Percentiles rank a stretch among this genome's conserved stretches.
Conservation (phyloP, 352 stramenopile genomes). For the Pythium grandisporangium region DNA sequence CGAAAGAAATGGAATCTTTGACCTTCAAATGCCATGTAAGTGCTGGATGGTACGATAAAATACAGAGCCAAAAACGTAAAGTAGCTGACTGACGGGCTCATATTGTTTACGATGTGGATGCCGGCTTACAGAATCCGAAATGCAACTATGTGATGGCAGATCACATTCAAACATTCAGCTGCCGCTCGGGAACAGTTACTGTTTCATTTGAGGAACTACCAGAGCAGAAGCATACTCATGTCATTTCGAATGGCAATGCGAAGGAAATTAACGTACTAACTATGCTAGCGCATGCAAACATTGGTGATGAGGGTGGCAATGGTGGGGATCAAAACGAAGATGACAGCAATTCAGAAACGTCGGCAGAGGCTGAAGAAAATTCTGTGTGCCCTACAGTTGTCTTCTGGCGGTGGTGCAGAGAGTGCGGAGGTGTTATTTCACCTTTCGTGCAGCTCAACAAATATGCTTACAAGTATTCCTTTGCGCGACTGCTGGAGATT, state of each 20-base stretch:
- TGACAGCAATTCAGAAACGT: too few relatives aligned
- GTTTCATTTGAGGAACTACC: constrained; percentile 81
- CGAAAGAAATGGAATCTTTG: constrained; percentile 58
- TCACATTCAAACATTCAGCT: constrained; percentile 79
- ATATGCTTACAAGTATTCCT: constrained; percentile 96
- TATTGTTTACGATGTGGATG: too few relatives aligned
- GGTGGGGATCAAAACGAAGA: too few relatives aligned
- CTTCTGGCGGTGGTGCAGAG: constrained; percentile 97
- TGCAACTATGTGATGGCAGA: constrained; percentile 77
- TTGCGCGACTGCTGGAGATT: constrained; percentile 97
- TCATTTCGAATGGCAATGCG: constrained; percentile 12
- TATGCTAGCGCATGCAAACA: too few relatives aligned
- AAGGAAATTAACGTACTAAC: constrained; percentile 34
- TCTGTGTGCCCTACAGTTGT: constrained; percentile 57
- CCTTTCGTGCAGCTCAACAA: constrained; percentile 83
- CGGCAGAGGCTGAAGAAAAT: constrained; percentile 5
- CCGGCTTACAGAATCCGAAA: constrained; percentile 66
- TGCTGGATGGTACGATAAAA: too few relatives aligned
- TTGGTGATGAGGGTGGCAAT: constrained; percentile 9
- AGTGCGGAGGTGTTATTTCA: constrained; percentile 90
- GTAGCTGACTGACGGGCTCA: too few relatives aligned
- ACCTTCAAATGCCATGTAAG: constrained; percentile 71
- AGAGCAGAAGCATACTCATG: constrained; percentile 17
- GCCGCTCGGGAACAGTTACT: constrained; percentile 50
- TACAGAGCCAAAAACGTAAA: too few relatives aligned